Percentiles rank a stretch among this genome's conserved stretches.
phyloP scores from a whole-genome alignment of 345 rosid genomes.

The Salix exigua region DNA sequence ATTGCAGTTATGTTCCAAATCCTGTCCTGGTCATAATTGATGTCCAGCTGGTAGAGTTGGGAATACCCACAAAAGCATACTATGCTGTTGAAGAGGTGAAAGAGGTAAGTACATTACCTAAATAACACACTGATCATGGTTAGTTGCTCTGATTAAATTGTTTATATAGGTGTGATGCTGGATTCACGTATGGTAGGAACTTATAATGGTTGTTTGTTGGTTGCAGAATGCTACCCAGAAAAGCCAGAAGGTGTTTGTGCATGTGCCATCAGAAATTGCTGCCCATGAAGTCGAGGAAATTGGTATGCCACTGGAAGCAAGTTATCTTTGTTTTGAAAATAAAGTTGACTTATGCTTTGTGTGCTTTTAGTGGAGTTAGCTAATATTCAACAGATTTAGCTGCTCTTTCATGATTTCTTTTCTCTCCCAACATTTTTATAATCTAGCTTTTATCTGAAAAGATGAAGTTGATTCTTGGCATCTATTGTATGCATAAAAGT shows the following conservation, averaged over 20 bases:
- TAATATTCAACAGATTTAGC: background rate
- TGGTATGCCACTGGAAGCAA: slow-evolving; percentile 38
- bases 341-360: background rate
- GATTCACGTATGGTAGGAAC: background rate
- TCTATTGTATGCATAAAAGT: background rate
- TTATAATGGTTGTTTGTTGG: slow-evolving; percentile 1
- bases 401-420: background rate
- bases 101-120: slow-evolving; percentile 43
- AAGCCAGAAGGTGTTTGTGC: slow-evolving; percentile 82
- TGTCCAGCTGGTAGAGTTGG: slow-evolving; percentile 90
- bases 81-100: slow-evolving; percentile 89
- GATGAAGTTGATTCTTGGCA: background rate
- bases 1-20: slow-evolving; percentile 68
- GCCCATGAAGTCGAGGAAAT: slow-evolving; percentile 98
- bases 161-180: background rate
- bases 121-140: background rate
- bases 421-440: background rate
- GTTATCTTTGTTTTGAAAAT: background rate
- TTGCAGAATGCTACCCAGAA: slow-evolving; percentile 89
- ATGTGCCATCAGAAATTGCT: slow-evolving; percentile 79
- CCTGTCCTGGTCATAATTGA: slow-evolving; percentile 91
- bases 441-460: background rate
- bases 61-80: slow-evolving; percentile 90
- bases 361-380: background rate
- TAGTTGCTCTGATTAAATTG: background rate